Conservation (phyloP, 78 protist genomes). For the Tieghemostelium lacteum region DNA sequence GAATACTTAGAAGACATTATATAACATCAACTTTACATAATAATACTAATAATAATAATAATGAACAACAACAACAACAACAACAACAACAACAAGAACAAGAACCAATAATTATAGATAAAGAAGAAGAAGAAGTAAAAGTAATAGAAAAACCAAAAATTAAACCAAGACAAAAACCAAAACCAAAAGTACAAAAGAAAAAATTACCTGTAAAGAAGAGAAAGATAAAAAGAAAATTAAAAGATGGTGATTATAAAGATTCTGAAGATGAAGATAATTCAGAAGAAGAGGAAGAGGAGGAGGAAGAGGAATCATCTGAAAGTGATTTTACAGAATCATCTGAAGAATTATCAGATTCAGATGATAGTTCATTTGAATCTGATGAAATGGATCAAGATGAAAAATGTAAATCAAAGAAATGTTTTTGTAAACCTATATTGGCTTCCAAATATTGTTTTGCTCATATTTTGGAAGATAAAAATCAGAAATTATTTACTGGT, state of each 20-base stretch:
- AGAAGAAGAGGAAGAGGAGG: not conserved
- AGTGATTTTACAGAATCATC: too few relatives aligned
- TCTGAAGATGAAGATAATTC: constrained; percentile 12
- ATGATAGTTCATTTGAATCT: not conserved
- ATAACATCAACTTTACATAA: constrained; percentile 2
- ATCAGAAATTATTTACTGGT: constrained; percentile 49
- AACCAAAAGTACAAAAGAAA: not conserved
- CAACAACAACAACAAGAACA: not conserved
- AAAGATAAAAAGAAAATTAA: not conserved
- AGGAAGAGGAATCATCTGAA: not conserved
- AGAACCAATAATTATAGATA: not conserved
- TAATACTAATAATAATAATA: not conserved
- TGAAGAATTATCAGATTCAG: not conserved
- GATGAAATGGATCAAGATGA: not conserved
- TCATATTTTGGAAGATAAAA: constrained; percentile 50
- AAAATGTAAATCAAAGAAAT: not conserved
- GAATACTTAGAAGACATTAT: constrained; percentile 68
- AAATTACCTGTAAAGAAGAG: not conserved
- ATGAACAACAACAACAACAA: not conserved
- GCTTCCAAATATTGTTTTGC: constrained; percentile 50
- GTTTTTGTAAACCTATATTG: constrained; percentile 16
- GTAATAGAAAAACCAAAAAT: not conserved
- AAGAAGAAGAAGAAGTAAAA: not conserved
- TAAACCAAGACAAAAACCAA: not conserved
- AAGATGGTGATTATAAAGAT: too few relatives aligned